Percentiles rank a stretch among this genome's conserved stretches.
Conservation (phyloP, 345 rosid genomes). For the Arabis alpina region DNA sequence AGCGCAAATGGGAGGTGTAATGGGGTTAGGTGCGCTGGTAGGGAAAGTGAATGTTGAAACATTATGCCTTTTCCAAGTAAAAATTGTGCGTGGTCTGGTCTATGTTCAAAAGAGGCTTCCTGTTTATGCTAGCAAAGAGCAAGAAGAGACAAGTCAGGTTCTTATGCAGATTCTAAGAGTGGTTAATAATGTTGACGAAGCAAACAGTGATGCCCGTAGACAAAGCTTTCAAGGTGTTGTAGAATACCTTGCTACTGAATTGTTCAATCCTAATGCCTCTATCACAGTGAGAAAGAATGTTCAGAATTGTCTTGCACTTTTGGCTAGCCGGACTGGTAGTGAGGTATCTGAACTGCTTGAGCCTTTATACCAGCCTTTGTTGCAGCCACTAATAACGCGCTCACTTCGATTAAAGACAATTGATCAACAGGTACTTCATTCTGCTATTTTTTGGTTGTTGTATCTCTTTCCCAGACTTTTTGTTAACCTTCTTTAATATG, state of each 20-base stretch:
- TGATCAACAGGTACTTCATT: conserved; percentile 83
- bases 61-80: conserved; percentile 82
- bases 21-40: conserved; percentile 93
- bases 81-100: conserved; percentile 78
- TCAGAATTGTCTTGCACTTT: conserved; percentile 90
- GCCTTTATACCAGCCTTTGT: conserved; percentile 81
- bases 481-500: conserved; percentile 41
- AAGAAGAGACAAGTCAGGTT: conserved; percentile 96
- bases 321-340: conserved; percentile 97
- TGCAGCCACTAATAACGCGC: conserved; percentile 86
- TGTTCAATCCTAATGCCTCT: conserved; percentile 88
- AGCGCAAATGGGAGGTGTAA: conserved; percentile 97
- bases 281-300: conserved; percentile 88
- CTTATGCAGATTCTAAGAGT: conserved; percentile 96
- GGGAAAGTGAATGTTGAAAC: conserved; percentile 97
- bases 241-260: conserved; percentile 88
- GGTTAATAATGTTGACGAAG: conserved; percentile 93
- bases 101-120: conserved; percentile 96
- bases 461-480: conserved; percentile 16
- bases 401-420: conserved; percentile 90
- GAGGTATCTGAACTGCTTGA: conserved; percentile 97
- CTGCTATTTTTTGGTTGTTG: conserved; percentile 20
- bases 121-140: conserved; percentile 88
- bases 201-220: conserved; percentile 83
- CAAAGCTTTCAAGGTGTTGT: conserved; percentile 93